Evolutionary conservation across 2,329 filamentous ascomycete species (phyloP).

Genomic region (Fusarium domesticum): DNA sequence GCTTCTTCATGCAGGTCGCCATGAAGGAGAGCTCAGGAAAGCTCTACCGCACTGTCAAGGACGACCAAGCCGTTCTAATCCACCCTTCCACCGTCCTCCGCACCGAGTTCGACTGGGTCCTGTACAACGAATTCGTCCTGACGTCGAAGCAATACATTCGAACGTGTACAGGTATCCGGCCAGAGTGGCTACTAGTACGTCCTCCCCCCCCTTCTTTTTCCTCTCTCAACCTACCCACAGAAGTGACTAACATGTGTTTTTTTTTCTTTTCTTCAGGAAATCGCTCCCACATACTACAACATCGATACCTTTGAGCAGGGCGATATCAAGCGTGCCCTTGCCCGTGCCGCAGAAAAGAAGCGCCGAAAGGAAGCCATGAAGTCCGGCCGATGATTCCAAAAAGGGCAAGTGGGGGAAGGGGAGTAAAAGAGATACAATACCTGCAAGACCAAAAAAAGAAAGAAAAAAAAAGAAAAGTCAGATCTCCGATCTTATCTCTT

Average conservation of each 20-base stretch:
- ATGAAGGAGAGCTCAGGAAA: conserved; percentile 88
- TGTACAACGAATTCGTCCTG: conserved; percentile 98
- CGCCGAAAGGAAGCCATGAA: conserved; percentile 57
- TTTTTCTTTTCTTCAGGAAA: conserved; percentile 59
- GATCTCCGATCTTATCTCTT: too few relatives aligned
- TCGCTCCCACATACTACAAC: conserved; percentile 91
- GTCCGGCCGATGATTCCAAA: conserved; percentile 39
- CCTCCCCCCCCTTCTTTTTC: conserved; percentile 1
- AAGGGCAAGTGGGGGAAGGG: conserved; percentile 12
- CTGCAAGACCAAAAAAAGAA: conserved; percentile 1
- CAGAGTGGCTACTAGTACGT: conserved; percentile 88
- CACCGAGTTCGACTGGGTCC: conserved; percentile 90
- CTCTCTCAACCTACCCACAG: background rate
- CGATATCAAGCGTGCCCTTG: conserved; percentile 71
- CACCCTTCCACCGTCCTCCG: conserved; percentile 90
- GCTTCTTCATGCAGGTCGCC: conserved; percentile 99
- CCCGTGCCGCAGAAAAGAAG: conserved; percentile 57
- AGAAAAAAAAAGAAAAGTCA: conserved; percentile 1
- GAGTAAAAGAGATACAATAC: conserved; percentile 1
- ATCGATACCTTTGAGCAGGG: conserved; percentile 78
- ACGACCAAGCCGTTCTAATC: conserved; percentile 88
- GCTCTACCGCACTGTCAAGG: conserved; percentile 92
- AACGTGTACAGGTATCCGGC: conserved; percentile 85
- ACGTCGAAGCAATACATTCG: conserved; percentile 98
- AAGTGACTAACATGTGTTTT: conserved; percentile 9